Evolutionary conservation across 306 rosid species (phyloP).

Genomic region (Carpinus viminea): DNA sequence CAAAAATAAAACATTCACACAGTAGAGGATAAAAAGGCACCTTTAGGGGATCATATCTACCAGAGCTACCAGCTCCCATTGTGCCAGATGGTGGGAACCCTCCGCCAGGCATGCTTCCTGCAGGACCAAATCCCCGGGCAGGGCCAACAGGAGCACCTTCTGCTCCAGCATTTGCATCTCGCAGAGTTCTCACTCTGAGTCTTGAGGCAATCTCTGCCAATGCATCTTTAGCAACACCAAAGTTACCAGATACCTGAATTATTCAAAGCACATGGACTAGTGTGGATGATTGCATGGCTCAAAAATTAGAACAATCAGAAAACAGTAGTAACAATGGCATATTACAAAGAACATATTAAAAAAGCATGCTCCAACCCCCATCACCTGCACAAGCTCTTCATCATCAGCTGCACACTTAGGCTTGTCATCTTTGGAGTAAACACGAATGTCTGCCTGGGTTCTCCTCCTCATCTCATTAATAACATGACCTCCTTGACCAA

Average conservation of each 20-base stretch:
- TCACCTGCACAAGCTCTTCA: slow-evolving; percentile 42
- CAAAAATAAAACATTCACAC: neutral
- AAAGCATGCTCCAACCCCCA: slow-evolving; percentile 8
- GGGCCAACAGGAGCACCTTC: slow-evolving; percentile 29
- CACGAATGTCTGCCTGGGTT: slow-evolving; percentile 39
- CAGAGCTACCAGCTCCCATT: slow-evolving; percentile 30
- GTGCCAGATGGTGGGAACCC: slow-evolving; percentile 26
- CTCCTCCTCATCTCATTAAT: slow-evolving; percentile 42
- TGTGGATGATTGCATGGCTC: neutral
- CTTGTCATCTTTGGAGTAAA: slow-evolving; percentile 35
- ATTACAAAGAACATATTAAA: slow-evolving; percentile 1
- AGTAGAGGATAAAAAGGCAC: neutral
- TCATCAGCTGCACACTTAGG: slow-evolving; percentile 42
- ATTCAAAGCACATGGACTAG: slow-evolving; percentile 7
- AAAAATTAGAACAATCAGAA: neutral
- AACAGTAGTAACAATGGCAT: neutral
- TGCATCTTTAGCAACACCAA: slow-evolving; percentile 35
- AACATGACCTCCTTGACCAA: slow-evolving; percentile 47
- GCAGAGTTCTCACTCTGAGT: slow-evolving; percentile 38
- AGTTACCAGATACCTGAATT: slow-evolving; percentile 35
- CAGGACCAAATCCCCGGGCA: slow-evolving; percentile 13
- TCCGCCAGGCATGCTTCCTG: slow-evolving; percentile 23
- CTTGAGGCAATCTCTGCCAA: slow-evolving; percentile 45
- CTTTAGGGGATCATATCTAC: slow-evolving; percentile 33
- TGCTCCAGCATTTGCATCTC: slow-evolving; percentile 36